Conservation (phyloP, 2,329 filamentous ascomycete species). For the Purpureocillium lavendulum region DNA sequence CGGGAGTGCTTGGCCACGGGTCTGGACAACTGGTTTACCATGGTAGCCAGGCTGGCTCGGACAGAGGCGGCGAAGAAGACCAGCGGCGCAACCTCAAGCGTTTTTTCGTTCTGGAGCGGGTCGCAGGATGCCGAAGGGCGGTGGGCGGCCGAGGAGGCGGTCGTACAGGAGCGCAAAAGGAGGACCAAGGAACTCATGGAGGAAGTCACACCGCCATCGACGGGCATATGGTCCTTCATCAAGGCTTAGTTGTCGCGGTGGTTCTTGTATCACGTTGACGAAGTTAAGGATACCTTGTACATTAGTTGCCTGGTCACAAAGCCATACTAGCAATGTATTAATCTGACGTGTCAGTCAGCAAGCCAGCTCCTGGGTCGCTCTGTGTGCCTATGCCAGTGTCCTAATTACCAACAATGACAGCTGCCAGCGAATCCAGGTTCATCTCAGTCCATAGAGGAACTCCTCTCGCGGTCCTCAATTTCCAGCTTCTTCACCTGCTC, state of each 20-base stretch:
- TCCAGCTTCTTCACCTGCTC: slow-evolving; percentile 14
- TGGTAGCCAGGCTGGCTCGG: slow-evolving; percentile 59
- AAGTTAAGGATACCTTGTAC: no score
- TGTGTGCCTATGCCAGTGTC: no score
- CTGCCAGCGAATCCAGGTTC: no score
- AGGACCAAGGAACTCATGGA: slow-evolving; percentile 45
- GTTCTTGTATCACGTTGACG: no score
- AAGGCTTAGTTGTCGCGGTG: slow-evolving; percentile 22
- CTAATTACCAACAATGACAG: no score
- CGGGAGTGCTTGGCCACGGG: slow-evolving; percentile 69
- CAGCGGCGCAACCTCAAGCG: slow-evolving; percentile 19
- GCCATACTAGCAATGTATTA: no score
- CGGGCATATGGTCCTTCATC: slow-evolving; percentile 28
- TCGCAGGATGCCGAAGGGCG: slow-evolving; percentile 30
- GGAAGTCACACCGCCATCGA: slow-evolving; percentile 29
- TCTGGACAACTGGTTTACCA: slow-evolving; percentile 73
- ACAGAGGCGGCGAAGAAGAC: slow-evolving; percentile 34
- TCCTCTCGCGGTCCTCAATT: slow-evolving; percentile 4
- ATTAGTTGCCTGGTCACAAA: no score
- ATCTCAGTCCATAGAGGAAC: slow-evolving; percentile 12
- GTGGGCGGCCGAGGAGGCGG: slow-evolving; percentile 47
- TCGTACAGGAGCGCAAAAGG: slow-evolving; percentile 42
- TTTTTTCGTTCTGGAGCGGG: slow-evolving; percentile 29
- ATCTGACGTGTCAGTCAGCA: no score
- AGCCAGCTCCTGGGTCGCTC: no score